Conservation (phyloP, 352 stramenopile species). For the Phytophthora tentaculata region DNA sequence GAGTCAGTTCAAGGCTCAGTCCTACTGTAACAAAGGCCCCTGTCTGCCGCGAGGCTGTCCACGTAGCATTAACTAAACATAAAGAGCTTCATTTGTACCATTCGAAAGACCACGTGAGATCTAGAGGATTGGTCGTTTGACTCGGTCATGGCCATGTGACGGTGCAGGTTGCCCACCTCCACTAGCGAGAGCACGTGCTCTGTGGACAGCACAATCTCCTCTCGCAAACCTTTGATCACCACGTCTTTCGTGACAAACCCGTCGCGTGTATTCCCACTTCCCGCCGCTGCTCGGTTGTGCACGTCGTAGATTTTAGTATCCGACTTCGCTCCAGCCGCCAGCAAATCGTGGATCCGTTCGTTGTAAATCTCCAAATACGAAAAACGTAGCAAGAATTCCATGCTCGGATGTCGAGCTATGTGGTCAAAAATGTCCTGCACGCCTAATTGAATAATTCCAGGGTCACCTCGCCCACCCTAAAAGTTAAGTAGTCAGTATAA, state of each 20-base stretch:
- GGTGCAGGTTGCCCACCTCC: slow-evolving; percentile 77
- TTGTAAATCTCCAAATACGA: slow-evolving; percentile 99
- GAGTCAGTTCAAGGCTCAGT: slow-evolving; percentile 30
- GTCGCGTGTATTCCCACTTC: slow-evolving; percentile 22
- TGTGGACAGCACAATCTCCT: slow-evolving; percentile 80
- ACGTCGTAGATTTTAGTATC: slow-evolving; percentile 85
- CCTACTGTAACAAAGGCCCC: slow-evolving; percentile 23
- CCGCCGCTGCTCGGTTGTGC: slow-evolving; percentile 45
- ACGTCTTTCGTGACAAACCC: slow-evolving; percentile 76
- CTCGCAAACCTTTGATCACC: slow-evolving; percentile 83
- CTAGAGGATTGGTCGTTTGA: slow-evolving; percentile 83
- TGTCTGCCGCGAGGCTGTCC: slow-evolving; percentile 27
- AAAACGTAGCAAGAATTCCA: slow-evolving; percentile 82
- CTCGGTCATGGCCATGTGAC: slow-evolving; percentile 77
- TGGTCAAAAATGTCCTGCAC: slow-evolving; percentile 90
- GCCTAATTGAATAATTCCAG: slow-evolving; percentile 86
- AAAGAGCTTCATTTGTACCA: slow-evolving; percentile 48
- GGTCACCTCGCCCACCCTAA: slow-evolving; percentile 52
- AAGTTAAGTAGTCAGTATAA: slow-evolving; percentile 30
- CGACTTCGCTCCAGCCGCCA: slow-evolving; percentile 69
- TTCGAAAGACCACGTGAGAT: slow-evolving; percentile 81
- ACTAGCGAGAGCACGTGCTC: slow-evolving; percentile 89
- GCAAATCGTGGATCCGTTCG: slow-evolving; percentile 97
- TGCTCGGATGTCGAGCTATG: slow-evolving; percentile 60
- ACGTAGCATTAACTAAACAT: slow-evolving; percentile 14